A percentile compares a stretch with the other conserved stretches of the same genome.
Conservation (phyloP, 2,329 filamentous ascomycete genomes). For the Ascosphaera acerosa region DNA sequence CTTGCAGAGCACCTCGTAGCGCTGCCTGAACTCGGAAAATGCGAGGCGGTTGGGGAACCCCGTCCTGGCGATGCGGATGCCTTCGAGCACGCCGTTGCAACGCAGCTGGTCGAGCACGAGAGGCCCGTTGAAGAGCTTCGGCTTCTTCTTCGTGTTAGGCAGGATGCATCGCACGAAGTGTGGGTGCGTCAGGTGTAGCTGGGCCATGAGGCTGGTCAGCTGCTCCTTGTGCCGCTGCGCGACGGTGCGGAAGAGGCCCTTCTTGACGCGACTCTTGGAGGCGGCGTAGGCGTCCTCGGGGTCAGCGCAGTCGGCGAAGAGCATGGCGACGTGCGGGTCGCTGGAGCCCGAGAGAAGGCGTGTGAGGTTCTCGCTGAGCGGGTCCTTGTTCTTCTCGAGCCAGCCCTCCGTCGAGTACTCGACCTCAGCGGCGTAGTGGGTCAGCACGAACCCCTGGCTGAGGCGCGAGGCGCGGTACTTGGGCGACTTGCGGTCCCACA, state of each 20-base stretch:
- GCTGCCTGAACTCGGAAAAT: constrained; percentile 81
- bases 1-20: constrained; percentile 81
- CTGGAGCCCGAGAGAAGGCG: constrained; percentile 59
- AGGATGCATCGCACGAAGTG: constrained; percentile 96
- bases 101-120: constrained; percentile 94
- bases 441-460: constrained; percentile 80
- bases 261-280: constrained; percentile 65
- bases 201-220: constrained; percentile 81
- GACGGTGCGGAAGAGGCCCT: constrained; percentile 86
- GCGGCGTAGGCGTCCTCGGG: constrained; percentile 45
- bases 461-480: constrained; percentile 82
- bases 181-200: constrained; percentile 86
- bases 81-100: constrained; percentile 97
- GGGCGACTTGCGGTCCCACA: constrained; percentile 88
- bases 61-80: constrained; percentile 87
- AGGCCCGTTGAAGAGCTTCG: constrained; percentile 73
- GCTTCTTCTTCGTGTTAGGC: constrained; percentile 91
- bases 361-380: constrained; percentile 89
- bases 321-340: constrained; percentile 54
- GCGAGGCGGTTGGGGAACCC: constrained; percentile 85
- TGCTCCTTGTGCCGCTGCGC: constrained; percentile 96
- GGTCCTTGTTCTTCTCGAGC: constrained; percentile 98
- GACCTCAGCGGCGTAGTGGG: constrained; percentile 91
- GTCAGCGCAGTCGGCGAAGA: constrained; percentile 78
- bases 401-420: constrained; percentile 89